Conservation (phyloP, 352 stramenopile genomes). For the Globisporangium barbulae region DNA sequence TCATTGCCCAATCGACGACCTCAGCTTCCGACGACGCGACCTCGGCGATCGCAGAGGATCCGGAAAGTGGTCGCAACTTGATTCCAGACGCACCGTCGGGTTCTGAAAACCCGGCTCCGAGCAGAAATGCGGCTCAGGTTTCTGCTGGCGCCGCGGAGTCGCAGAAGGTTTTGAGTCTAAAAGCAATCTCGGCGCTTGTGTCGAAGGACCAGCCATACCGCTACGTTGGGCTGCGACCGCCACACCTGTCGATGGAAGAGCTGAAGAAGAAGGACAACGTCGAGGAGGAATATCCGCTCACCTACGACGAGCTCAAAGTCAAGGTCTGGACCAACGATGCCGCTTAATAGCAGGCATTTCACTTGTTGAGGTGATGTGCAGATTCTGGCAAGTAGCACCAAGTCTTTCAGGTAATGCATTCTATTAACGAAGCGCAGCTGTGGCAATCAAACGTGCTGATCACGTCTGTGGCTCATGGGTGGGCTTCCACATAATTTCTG, state of each 20-base stretch:
- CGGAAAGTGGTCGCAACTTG: slow-evolving; percentile 10
- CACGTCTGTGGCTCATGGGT: neutral
- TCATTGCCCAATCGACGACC: neutral
- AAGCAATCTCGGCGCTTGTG: slow-evolving; percentile 34
- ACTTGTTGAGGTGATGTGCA: neutral
- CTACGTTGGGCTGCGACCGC: slow-evolving; percentile 55
- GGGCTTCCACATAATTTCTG: slow-evolving; percentile 18
- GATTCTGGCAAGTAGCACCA: neutral
- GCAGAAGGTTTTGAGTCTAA: slow-evolving; percentile 29
- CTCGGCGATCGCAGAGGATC: neutral
- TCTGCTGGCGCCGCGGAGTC: neutral
- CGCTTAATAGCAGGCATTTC: slow-evolving; percentile 3
- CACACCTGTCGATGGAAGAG: slow-evolving; percentile 73
- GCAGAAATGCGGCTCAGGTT: neutral
- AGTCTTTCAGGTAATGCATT: slow-evolving; percentile 20
- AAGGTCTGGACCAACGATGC: slow-evolving; percentile 70
- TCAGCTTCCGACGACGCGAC: neutral
- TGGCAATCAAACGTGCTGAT: neutral
- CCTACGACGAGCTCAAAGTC: slow-evolving; percentile 82
- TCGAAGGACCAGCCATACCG: slow-evolving; percentile 72
- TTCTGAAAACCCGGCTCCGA: neutral
- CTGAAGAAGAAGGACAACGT: slow-evolving; percentile 83
- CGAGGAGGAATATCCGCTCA: slow-evolving; percentile 85
- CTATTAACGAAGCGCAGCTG: slow-evolving; percentile 24
- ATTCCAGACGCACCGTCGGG: neutral